Evolutionary conservation across 2,329 filamentous ascomycete species (phyloP), one percentile per base, ranked within the genome.

Genomic region (Talaromyces sp.): DNA sequence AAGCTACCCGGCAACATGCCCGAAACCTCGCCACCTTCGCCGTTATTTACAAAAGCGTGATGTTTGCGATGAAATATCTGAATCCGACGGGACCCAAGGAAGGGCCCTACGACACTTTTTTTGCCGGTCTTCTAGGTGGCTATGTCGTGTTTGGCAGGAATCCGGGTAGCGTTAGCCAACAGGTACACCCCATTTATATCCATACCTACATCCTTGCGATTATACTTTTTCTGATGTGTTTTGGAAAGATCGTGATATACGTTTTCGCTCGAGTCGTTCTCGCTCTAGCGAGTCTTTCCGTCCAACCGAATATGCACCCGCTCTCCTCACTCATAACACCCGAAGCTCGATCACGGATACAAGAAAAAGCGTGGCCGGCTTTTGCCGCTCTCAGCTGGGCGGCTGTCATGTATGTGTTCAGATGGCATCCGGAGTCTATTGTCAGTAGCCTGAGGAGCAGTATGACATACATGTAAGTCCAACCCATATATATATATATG

Each of bases 381-480:
- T 99, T 99, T 76, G 93, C 94, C 41, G 89, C 88, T 65, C 68
- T 93, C 63, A 95, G 88, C 69, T 99, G 94, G 94, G 94, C 88
- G 4, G 80, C 85, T 69, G 91, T 99, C 63, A 99, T 99, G 94
- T 91, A 93, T 77, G 76, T 99, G 61, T 99, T 97, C 79, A 84
- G 89, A 67, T 89, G 89, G 83, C 87, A 97, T 77, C 91, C 94
- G 5, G 90, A 95, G 67, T 90, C 89, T 58, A 82, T 99, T 70
- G 94, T 97, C 81, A 85, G 87, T 60, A 97, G 92, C 73, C 77
- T 99, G 80, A 84, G 91, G 73, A 92, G 86, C 76, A 97, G 91
- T 78, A 99, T 99, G 94, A 89, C 85, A 66, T 99, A 99, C 70
- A 96, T 99, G 80, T 99, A 93, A 70, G 84, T 81, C n/a, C n/a